Evolutionary conservation across 805 yeast species (phyloP).

Genomic region (Hagleromyces aurorensis): DNA sequence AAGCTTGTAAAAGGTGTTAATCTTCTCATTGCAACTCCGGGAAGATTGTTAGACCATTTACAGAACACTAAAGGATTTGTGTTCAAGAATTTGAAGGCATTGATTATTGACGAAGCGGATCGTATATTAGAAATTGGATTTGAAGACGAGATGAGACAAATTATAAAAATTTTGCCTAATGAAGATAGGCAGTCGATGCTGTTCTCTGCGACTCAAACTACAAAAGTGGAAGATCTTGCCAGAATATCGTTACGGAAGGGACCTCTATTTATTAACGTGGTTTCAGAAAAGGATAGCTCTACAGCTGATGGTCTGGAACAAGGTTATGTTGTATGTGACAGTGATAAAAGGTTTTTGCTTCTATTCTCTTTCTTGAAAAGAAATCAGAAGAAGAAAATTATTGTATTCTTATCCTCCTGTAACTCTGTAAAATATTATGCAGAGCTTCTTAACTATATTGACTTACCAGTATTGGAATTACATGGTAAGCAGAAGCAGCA

Average conservation of each 20-base stretch:
- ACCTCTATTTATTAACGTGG: conserved; percentile 90
- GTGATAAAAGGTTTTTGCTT: conserved; percentile 86
- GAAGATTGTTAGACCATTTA: conserved; percentile 90
- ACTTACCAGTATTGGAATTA: conserved; percentile 89
- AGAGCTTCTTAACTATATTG: conserved; percentile 90
- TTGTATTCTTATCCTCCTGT: conserved; percentile 93
- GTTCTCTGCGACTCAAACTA: conserved; percentile 98
- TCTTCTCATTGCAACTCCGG: conserved; percentile 92
- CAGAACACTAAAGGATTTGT: conserved; percentile 93
- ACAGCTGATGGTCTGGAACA: conserved; percentile 97
- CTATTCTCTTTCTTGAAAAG: conserved; percentile 90
- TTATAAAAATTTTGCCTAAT: conserved; percentile 84
- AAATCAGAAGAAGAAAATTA: conserved; percentile 82
- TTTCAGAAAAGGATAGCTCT: conserved; percentile 69
- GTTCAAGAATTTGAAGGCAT: conserved; percentile 87
- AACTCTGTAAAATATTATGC: conserved; percentile 95
- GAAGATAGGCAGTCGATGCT: conserved; percentile 94
- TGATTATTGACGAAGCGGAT: conserved; percentile 96
- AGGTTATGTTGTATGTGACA: conserved; percentile 96
- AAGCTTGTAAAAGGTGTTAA: conserved; percentile 92
- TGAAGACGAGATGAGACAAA: conserved; percentile 98
- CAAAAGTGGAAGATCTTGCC: conserved; percentile 96
- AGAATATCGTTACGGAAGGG: conserved; percentile 92
- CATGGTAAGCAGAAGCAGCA: conserved; percentile 99
- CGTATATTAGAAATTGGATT: conserved; percentile 95